Evolutionary conservation across 192 early-diverging fungal species (phyloP).

Genomic region (Coemansia sp.): DNA sequence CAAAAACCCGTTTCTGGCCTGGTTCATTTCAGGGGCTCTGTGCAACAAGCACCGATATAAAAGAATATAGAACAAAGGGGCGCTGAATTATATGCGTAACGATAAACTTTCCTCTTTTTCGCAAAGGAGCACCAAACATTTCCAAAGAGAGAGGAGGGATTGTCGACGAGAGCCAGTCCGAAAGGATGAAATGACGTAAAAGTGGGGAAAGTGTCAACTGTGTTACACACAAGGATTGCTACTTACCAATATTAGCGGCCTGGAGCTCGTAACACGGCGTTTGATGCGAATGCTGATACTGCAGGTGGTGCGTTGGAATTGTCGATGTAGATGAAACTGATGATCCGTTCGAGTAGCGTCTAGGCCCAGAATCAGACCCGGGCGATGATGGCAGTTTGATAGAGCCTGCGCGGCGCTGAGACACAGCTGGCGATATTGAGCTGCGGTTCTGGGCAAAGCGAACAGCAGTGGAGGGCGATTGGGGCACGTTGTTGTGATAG

Average conservation of each 20-base stretch:
- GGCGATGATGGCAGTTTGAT: slow-evolving; percentile 11
- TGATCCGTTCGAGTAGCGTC: slow-evolving; percentile 34
- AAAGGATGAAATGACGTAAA: neutral
- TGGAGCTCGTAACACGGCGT: neutral
- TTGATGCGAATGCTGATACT: neutral
- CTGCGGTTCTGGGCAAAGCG: neutral
- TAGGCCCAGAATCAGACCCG: slow-evolving; percentile 9
- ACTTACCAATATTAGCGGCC: slow-evolving; percentile 3
- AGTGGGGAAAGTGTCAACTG: neutral
- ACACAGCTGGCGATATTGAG: neutral
- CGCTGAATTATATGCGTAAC: neutral
- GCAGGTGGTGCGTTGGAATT: slow-evolving; percentile 1
- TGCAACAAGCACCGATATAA: neutral
- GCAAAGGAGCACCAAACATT: neutral
- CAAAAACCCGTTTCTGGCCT: neutral
- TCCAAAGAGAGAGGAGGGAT: neutral
- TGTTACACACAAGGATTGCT: slow-evolving; percentile 8
- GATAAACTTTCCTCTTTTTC: neutral
- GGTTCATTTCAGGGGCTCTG: neutral
- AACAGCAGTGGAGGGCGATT: neutral
- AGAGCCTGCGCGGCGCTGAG: slow-evolving; percentile 38
- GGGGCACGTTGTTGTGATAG: slow-evolving; percentile 11
- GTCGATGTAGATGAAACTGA: slow-evolving; percentile 23
- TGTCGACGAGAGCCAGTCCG: neutral
- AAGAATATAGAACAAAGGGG: neutral